Conservation (phyloP, 2,329 filamentous ascomycete genomes). For the Neonectria sp. region DNA sequence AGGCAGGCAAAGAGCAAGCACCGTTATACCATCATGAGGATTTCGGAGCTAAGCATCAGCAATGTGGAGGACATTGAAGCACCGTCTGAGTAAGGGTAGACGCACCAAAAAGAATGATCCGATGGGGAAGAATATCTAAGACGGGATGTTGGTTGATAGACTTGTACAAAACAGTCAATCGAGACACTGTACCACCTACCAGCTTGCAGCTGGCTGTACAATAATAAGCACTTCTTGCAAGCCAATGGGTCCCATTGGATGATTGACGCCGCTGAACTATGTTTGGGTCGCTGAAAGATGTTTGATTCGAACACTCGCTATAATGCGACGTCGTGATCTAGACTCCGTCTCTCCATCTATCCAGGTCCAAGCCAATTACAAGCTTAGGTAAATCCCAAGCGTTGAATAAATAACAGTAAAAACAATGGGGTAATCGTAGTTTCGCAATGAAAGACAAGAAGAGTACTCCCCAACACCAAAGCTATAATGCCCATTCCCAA, state of each 20-base stretch:
- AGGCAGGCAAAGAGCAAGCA: constrained; percentile 92
- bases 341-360: constrained; percentile 38
- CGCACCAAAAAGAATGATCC: constrained; percentile 22
- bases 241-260: constrained; percentile 2
- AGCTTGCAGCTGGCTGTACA: constrained; percentile 49
- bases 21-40: constrained; percentile 86
- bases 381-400: constrained; percentile 27
- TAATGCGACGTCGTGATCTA: constrained; percentile 26
- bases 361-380: constrained; percentile 35
- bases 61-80: constrained; percentile 57
- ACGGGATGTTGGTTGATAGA: constrained; percentile 35
- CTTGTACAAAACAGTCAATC: constrained; percentile 45
- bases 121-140: constrained; percentile 24
- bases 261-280: constrained; percentile 9
- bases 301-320: constrained; percentile 40
- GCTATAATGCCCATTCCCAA: constrained; percentile 46
- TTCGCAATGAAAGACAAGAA: constrained; percentile 47
- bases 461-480: constrained; percentile 51
- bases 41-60: constrained; percentile 84
- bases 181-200: constrained; percentile 47
- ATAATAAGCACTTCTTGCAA: constrained; percentile 44
- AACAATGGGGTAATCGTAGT: constrained; percentile 38
- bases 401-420: constrained; percentile 38
- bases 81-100: constrained; percentile 26
- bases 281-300: constrained; percentile 38